phyloP scores from a whole-genome alignment of 345 rosid species.

The Citrus australasica region DNA sequence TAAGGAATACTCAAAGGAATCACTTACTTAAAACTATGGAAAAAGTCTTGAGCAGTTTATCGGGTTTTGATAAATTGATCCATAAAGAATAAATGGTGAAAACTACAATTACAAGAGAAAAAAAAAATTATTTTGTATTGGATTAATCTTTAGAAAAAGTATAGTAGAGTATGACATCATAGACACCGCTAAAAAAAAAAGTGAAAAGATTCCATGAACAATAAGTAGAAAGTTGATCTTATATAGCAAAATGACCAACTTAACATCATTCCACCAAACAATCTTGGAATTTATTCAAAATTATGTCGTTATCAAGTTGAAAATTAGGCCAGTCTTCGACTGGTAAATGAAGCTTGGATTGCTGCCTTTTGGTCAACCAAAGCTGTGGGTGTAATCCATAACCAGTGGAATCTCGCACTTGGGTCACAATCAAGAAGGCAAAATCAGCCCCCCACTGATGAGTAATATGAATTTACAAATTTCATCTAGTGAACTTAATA shows the following conservation, averaged over 20 bases:
- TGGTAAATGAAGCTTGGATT: not conserved
- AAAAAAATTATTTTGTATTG: no score
- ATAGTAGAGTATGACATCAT: not conserved
- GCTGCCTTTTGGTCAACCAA: not conserved
- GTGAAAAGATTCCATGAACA: not conserved
- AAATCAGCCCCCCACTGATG: not conserved
- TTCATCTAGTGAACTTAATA: no score
- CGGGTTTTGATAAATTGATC: no score
- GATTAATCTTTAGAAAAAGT: no score
- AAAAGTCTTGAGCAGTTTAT: not conserved
- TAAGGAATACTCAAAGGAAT: not conserved
- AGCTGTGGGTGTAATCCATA: not conserved
- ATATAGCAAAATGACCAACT: not conserved
- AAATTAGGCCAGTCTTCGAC: not conserved
- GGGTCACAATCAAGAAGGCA: not conserved
- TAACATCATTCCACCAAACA: not conserved
- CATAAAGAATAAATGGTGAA: no score
- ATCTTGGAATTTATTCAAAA: not conserved
- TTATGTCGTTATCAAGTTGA: not conserved
- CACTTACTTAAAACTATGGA: not conserved
- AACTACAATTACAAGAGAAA: no score
- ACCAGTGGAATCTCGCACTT: not conserved
- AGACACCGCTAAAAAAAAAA: not conserved
- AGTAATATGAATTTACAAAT: not conserved
- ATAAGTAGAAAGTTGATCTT: not conserved